A percentile compares a stretch with the other conserved stretches of the same genome.
Conservation (phyloP, 2,329 filamentous ascomycete species). For the Onygena corvina region DNA sequence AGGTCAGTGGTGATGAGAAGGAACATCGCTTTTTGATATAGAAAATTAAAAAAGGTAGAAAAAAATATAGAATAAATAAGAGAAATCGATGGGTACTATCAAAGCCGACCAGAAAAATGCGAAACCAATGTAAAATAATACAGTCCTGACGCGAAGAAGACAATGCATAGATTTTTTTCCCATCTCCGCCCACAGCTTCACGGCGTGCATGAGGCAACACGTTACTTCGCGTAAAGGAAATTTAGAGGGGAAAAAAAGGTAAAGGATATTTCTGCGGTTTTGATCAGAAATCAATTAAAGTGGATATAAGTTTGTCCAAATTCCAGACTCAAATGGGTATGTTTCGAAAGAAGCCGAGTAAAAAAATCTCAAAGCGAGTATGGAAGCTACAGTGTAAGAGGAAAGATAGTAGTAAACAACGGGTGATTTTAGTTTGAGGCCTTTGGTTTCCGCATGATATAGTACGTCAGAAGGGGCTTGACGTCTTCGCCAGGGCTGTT, state of each 20-base stretch:
- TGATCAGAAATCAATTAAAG: conserved; percentile 2
- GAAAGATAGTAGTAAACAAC: not conserved
- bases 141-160: not conserved
- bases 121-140: conserved; percentile 1
- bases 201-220: not conserved
- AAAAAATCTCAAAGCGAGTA: not conserved
- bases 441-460: conserved; percentile 20
- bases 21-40: too few relatives aligned
- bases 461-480: conserved; percentile 29
- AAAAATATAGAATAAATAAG: not conserved
- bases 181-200: not conserved
- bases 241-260: not conserved
- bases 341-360: not conserved
- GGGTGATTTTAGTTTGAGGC: not conserved
- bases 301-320: not conserved
- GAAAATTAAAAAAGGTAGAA: not conserved
- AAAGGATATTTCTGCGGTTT: not conserved
- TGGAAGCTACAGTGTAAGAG: not conserved
- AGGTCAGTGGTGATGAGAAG: too few relatives aligned
- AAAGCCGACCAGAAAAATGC: not conserved
- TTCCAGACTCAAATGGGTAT: not conserved
- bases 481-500: conserved; percentile 23
- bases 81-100: not conserved
- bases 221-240: not conserved
- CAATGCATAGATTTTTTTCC: not conserved